Evolutionary conservation across 306 rosid species (phyloP), one percentile per base, ranked within the genome.

Genomic region (Arachis hypogaea): DNA sequence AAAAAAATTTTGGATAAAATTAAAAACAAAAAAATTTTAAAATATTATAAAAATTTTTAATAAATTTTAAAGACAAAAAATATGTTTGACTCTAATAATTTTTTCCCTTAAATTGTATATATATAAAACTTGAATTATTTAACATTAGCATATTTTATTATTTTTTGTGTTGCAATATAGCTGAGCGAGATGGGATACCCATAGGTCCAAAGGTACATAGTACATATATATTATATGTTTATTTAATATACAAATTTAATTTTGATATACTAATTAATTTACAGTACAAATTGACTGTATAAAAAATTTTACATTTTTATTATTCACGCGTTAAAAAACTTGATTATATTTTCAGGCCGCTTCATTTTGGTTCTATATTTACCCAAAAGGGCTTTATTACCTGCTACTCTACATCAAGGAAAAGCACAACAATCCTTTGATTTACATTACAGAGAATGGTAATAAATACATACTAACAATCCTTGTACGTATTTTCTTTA

Each of bases 401-500:
- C n/a, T 76, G 4, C 38, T 85, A 75, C 38, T 66, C 41, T 82
- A 85, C 58, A 65, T 66, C 29, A 82, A 71, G 72, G n/a, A 1
- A 16, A 84, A 69, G 74, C 84, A 84, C 44, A 22, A 80, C 10
- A 75, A 84, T 38, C 87, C 82, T 3, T 47, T 78, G 9, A 82
- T 80, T 56, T 87, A 84, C 68, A 87, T 87, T 6, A 87, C 83
- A 3, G 89, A 78, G 64, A 85, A 85, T 57, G 84, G 88, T 85
- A 75, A n/a, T 55, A 49, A 11, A 33, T 2, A 33, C 4, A 22
- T 22, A 16, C 10, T 41, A 28, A 9, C 16, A 63, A 11, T 63
- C 36, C 28, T 45, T 14, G n/a, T 49, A 11, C 18, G 59, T 51
- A 52, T 14, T 54, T 54, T 7, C n/a, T 16, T 7, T 51, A 33